Base-by-base conservation (phyloP, 495 filamentous ascomycete species). In the Penicillium lividum region DNA sequence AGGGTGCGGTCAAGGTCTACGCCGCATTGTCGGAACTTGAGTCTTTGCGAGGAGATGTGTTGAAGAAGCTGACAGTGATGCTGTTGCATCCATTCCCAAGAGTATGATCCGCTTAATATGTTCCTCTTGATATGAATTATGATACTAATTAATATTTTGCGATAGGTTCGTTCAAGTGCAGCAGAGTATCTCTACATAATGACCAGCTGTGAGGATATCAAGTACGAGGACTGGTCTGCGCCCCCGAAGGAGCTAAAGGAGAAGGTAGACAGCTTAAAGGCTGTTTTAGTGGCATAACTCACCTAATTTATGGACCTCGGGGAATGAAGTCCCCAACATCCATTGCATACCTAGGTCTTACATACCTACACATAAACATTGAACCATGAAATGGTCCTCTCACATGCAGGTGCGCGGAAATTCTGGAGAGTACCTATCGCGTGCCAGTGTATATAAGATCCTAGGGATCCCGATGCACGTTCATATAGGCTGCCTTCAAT, bases 1-100 rank as follows among this genome's bases (percentile, higher is more conserved):
- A 89, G 67, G 89, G 90, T 1, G 91, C 89, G 16, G 74, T 95
- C 44, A 84, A 82, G 55, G 81, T 92, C 5, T 98, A 97, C 72
- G 82, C 85, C 5, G 85, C 85, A 15, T 70, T 97, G 28, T 76
- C 74, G 22, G 67, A 72, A 27, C 54, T 81, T 22, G 60, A 68
- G 11, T 51, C 62, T 9, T 63, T 84, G 18, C 68, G 66, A 28
- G 31, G 4, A 4, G 81, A 84, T 42, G 82, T 80, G 6, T 51
- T 83, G 22, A 73, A 73, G 48, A 89, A 87, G 65, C 56, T 90
- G 52, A 78, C 77, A 1, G 72, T 66, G 11, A 79, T 89, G 79
- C 70, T 89, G 7, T 52, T 83, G 50, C 87, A 90, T 75, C 83
- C 83, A 28, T 89, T 82, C 66, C 86, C 87, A 7, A 82, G 76